Evolutionary conservation across 768 basidiomycete species (phyloP), one percentile per base, ranked within the genome.

Genomic region (Termitomyces sp.): DNA sequence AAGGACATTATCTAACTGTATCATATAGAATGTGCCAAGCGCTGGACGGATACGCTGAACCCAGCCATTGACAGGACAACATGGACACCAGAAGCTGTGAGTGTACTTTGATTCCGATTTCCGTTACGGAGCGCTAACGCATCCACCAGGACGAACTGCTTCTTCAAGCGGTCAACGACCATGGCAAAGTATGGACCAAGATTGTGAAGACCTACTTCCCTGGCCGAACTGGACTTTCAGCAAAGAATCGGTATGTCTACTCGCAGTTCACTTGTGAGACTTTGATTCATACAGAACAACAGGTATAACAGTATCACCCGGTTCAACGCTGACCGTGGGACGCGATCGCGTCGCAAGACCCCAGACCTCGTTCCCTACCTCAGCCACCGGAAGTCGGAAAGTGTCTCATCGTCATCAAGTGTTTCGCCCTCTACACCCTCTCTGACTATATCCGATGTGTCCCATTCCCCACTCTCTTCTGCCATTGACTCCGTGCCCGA

Each of bases 191-290:
- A 5, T 83, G 81, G 81, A 81, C 81, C 0, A 82, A 81, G 62
- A 83, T 83, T 44, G 81, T 81, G 34, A 80, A 80, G 62, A 80
- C 77, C 6, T 81, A 82, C 60, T 81, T 83, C 66, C 81, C 81
- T 45, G 81, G 81, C 5, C 72, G 81, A 38, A 83, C 81, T 17
- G 81, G 80, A 14, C 69, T 83, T 15, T 79, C 80, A 2, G 81
- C 81, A 15, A 83, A 82, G 72, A 83, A 83, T 65, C 73, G 80
- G 79, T 80, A 62, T 53, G 70, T 61, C 10, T 12, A 19, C 28
- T 46, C 26, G 22, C 15, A 26, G 15, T 34, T 52, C 14, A 2
- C 48, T 22, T 47, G 40, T 7, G 35, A 15, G 21, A 28, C 10
- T 19, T 21, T 8, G 17, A 45, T 55, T 57, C 10, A 60, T 48